These are phyloP conservation scores for Xylaria cubensis DNA, from an alignment of 495 filamentous ascomycete species.

Conservation along the genomic window DNA sequence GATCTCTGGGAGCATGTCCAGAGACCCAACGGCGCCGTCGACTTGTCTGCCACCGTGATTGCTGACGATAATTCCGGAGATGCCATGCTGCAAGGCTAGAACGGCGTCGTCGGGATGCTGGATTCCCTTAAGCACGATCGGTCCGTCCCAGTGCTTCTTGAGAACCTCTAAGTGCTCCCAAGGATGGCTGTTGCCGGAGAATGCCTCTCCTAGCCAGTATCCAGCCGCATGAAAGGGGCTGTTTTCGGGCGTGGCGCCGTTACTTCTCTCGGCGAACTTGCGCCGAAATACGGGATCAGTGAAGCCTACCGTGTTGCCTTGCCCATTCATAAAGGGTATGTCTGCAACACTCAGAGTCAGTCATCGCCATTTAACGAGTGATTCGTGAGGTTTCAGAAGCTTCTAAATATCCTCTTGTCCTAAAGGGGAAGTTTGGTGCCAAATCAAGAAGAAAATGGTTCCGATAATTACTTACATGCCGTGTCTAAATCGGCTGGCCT, in stretches of 20 bases:
- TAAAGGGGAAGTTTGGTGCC: not conserved
- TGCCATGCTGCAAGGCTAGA: conserved; percentile 40
- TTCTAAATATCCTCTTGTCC: too few species aligned
- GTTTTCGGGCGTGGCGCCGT: conserved; percentile 38
- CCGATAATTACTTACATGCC: conserved; percentile 43
- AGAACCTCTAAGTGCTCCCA: conserved; percentile 67
- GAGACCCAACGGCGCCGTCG: conserved; percentile 52
- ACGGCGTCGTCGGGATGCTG: conserved; percentile 45
- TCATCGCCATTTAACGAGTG: not conserved
- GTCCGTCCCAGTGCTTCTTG: conserved; percentile 65
- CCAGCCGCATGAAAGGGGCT: conserved; percentile 33
- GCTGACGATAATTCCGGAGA: conserved; percentile 48
- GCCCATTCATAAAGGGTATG: conserved; percentile 58
- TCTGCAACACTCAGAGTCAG: conserved; percentile 26
- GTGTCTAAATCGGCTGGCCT: conserved; percentile 70
- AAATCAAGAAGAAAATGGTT: not conserved
- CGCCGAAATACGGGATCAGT: conserved; percentile 68
- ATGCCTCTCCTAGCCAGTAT: conserved; percentile 54
- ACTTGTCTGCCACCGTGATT: conserved; percentile 54
- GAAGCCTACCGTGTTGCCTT: conserved; percentile 56
- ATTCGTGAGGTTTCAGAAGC: not conserved
- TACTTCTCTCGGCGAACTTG: conserved; percentile 35
- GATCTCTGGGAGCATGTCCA: conserved; percentile 55
- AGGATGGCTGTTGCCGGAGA: conserved; percentile 53
- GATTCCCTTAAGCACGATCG: conserved; percentile 59